Evolutionary conservation across 2,329 filamentous ascomycete genomes (phyloP), one percentile per base, ranked within the genome.

Genomic region (Aspergillus ochraceus): DNA sequence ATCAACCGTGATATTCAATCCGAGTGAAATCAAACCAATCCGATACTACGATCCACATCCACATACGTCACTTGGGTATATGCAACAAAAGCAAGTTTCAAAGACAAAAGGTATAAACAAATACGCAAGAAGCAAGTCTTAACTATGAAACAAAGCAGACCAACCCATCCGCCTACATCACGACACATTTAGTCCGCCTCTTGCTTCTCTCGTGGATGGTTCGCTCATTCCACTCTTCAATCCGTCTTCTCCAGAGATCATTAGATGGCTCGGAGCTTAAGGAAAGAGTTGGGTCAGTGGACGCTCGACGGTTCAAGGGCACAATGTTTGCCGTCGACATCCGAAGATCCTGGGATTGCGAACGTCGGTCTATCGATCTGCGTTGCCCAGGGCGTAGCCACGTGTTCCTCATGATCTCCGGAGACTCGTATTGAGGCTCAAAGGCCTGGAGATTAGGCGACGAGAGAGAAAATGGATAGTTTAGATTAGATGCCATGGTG

Each of bases 211-310:
- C 75, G 26, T 71, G 68, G 39, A 76, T 74, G 11, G 73, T 76
- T 49, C 70, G 68, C 60, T 74, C 69, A 52, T 75, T 77, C 75
- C 76, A 77, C 55, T 76, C 73, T 49, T 75, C 71, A 56, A 77
- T 76, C 22, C 74, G 71, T 14, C 68, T 64, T 55, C 75, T 68
- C 74, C 75, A 75, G 56, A 73, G 73, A 57, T 76, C 72, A 46
- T 70, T 70, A 3, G 71, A 68, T 17, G 70, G 68, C 20, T 64
- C 62, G 14, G 65, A 60, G 30, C 65, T 66, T 3, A 65, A 64
- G 29, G 72, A 68, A 50, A 68, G 70, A 8, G 66, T 70, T 1
- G 73, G 73, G 39, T 75, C 73, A 0, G 73, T 75, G 12, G 71
- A 74, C 10, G 70, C 73, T 10, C 73, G 68, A 19, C 71, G 68